phyloP scores from a whole-genome alignment of 768 basidiomycete genomes.

The Leucocoprinus sp. region DNA sequence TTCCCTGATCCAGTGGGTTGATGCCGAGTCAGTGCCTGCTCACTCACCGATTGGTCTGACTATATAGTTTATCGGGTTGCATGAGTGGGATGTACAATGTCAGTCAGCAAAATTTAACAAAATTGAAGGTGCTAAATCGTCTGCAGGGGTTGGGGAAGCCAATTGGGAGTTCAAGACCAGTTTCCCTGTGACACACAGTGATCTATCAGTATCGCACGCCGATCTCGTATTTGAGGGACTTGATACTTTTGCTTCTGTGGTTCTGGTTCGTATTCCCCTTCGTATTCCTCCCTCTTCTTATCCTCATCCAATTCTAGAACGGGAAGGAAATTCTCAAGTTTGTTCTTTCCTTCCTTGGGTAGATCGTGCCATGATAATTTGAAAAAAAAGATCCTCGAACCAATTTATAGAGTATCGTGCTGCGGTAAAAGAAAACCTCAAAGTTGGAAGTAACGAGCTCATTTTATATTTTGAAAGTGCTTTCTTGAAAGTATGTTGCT shows the following conservation, averaged over 20 bases:
- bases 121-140: background rate
- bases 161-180: constrained; percentile 76
- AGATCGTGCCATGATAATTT: background rate
- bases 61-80: constrained; percentile 59
- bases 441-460: constrained; percentile 56
- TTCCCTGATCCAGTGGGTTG: constrained; percentile 73
- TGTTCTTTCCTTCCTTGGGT: constrained; percentile 12
- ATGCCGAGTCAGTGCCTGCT: background rate
- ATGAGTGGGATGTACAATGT: constrained; percentile 93
- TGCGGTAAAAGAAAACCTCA: constrained; percentile 45
- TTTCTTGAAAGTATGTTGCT: constrained; percentile 47
- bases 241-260: constrained; percentile 78
- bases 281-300: background rate
- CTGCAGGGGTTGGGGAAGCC: constrained; percentile 78
- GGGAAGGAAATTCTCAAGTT: constrained; percentile 59
- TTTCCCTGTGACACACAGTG: constrained; percentile 43
- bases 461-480: constrained; percentile 66
- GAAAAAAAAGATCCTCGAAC: constrained; percentile 65
- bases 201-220: constrained; percentile 37
- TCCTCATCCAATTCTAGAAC: constrained; percentile 41
- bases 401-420: constrained; percentile 78
- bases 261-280: constrained; percentile 40
- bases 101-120: constrained; percentile 16
- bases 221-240: constrained; percentile 88
- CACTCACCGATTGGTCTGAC: background rate